A percentile compares a stretch with the other conserved stretches of the same genome.
phyloP scores from a whole-genome alignment of 192 early-diverging fungal genomes.

The Coemansia sp. region DNA sequence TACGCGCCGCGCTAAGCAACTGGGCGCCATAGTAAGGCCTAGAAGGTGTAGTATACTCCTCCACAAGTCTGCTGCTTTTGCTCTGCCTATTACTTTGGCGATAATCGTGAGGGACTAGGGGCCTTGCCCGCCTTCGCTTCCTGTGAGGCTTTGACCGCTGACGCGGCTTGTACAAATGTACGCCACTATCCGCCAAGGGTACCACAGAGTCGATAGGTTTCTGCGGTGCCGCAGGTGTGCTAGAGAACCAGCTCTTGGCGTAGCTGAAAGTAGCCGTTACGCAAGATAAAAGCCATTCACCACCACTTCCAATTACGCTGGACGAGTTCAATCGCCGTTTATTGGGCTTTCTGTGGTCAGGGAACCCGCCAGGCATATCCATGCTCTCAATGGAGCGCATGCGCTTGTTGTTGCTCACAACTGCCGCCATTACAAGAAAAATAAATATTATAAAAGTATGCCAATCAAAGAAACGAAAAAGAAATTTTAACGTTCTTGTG shows the following conservation, averaged over 20 bases:
- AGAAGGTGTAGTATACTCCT: constrained; percentile 34
- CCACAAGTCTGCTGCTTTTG: constrained; percentile 36
- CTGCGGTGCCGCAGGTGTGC: not conserved
- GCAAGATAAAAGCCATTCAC: constrained; percentile 21
- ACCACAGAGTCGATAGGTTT: not conserved
- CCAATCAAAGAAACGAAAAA: not conserved
- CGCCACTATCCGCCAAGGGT: not conserved
- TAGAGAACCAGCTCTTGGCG: constrained; percentile 33
- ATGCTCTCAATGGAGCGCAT: constrained; percentile 15
- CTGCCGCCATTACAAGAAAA: constrained; percentile 5
- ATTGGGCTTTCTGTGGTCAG: constrained; percentile 7
- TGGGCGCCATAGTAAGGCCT: not conserved
- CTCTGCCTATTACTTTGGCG: constrained; percentile 1
- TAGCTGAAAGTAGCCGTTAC: constrained; percentile 29
- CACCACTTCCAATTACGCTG: not conserved
- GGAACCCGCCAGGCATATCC: constrained; percentile 47
- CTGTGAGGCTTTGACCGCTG: constrained; percentile 11
- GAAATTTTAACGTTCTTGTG: not conserved
- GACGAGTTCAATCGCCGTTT: constrained; percentile 15
- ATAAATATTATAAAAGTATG: not conserved
- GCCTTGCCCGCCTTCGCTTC: constrained; percentile 2
- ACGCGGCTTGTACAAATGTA: not conserved
- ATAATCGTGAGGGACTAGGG: not conserved
- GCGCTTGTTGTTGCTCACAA: constrained; percentile 33
- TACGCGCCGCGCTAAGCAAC: not conserved